Evolutionary conservation across 345 rosid species (phyloP), one percentile per base, ranked within the genome.

Genomic region (Atalantia buxifolia): DNA sequence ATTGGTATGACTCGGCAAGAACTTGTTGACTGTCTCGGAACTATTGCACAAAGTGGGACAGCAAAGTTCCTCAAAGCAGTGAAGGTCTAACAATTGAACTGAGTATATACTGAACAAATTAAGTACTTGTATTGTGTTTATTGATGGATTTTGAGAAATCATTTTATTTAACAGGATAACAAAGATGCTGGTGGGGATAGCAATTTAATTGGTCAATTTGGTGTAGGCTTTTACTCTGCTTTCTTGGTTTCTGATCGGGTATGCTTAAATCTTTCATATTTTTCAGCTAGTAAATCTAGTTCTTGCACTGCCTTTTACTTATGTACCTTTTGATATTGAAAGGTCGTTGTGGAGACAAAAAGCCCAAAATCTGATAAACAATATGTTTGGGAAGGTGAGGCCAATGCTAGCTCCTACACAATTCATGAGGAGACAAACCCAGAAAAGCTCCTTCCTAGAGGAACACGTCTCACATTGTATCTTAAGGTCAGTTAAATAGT

Each of bases 41-140:
- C 98, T 78, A 92, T 96, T 79, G 99, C 99, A 1, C 97, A 96
- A 77, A 96, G 98, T 88, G 99, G 99, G 79, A 96, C 99, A 72
- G 97, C 99, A 31, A 96, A 96, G 80, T 96, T 96, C 83, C 79
- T 94, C 81, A 90, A 91, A 86, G 95, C 99, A 27, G 7, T 94
- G 78, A 96, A 94, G 99, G 99, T 96, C 56, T 56, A 72, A 48
- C 12, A 71, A 74, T 78, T 27, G 16, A 53, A 63, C 50, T n/a
- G 62, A 38, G 6, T 42, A 6, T n/a, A 42, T 60, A 14, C 16
- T 21, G 40, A 42, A 27, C 56, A 9, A 9, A 33, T 60, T 50
- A 27, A 18, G 28, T 40, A 24, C 24, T 71, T 62, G 6, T 75
- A 10, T 69, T 19, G 30, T 6, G 16, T 5, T 69, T 75, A 42